phyloP scores from a whole-genome alignment of 805 yeast genomes.

The Brettanomyces naardenensis region DNA sequence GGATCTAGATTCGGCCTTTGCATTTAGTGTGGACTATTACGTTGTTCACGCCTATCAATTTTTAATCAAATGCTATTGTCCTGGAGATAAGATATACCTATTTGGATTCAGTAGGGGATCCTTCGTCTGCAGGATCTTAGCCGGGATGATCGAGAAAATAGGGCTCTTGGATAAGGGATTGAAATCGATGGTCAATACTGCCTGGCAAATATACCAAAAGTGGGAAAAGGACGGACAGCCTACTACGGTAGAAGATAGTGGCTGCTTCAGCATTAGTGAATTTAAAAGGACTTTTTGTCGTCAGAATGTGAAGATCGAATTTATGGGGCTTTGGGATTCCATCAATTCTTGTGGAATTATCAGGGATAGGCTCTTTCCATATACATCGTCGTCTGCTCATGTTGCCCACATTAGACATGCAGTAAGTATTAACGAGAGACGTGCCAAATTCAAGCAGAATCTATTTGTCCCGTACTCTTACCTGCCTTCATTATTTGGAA shows the following conservation, averaged over 20 bases:
- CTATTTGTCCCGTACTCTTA: constrained; percentile 39
- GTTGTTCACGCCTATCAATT: constrained; percentile 50
- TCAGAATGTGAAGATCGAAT: constrained; percentile 35
- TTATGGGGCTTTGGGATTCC: constrained; percentile 65
- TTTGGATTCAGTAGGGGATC: constrained; percentile 63
- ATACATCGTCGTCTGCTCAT: constrained; percentile 38
- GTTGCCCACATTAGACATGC: constrained; percentile 62
- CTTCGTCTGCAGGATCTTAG: constrained; percentile 53
- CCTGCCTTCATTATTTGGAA: background rate
- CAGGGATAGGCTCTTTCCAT: constrained; percentile 52
- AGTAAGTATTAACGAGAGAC: constrained; percentile 56
- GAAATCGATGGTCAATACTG: constrained; percentile 47
- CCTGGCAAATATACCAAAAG: constrained; percentile 53
- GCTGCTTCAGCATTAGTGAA: constrained; percentile 40
- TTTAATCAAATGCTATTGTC: constrained; percentile 38
- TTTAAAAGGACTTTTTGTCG: constrained; percentile 47
- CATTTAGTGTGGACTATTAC: constrained; percentile 47
- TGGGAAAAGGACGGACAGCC: constrained; percentile 62
- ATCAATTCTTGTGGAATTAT: constrained; percentile 59
- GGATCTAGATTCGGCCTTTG: constrained; percentile 30
- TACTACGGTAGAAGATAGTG: constrained; percentile 17
- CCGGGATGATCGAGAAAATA: constrained; percentile 59
- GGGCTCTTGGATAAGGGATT: constrained; percentile 50
- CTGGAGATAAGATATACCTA: constrained; percentile 44
- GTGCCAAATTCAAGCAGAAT: constrained; percentile 55